phyloP scores from a whole-genome alignment of 768 basidiomycete genomes.

The Kwoniella dendrophila region DNA sequence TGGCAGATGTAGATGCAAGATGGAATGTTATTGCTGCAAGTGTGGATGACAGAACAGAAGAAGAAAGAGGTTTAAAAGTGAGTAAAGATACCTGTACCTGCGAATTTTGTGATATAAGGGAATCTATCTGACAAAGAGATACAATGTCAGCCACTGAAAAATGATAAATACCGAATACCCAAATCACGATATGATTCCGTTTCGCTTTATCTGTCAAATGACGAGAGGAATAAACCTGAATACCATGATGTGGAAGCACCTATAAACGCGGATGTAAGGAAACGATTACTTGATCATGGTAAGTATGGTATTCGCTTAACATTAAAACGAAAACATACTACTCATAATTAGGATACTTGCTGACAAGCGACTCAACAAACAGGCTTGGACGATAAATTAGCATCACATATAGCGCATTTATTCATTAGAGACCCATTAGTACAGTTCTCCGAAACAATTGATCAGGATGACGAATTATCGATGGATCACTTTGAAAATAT shows the following conservation, averaged over 20 bases:
- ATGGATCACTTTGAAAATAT: slow-evolving; percentile 99
- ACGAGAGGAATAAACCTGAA: slow-evolving; percentile 83
- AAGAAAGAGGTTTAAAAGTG: slow-evolving; percentile 88
- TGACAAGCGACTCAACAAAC: not conserved
- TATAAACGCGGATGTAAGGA: slow-evolving; percentile 72
- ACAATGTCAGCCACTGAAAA: slow-evolving; percentile 65
- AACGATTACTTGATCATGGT: slow-evolving; percentile 78
- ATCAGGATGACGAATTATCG: slow-evolving; percentile 83
- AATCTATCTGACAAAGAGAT: not conserved
- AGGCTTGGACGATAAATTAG: slow-evolving; percentile 84
- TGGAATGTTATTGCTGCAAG: slow-evolving; percentile 99
- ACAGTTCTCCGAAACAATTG: slow-evolving; percentile 87
- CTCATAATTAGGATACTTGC: no score
- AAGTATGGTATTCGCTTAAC: slow-evolving; percentile 44
- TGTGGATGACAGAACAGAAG: slow-evolving; percentile 93
- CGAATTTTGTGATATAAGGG: not conserved
- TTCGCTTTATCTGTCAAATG: slow-evolving; percentile 84
- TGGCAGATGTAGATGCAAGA: slow-evolving; percentile 95
- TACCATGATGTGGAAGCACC: slow-evolving; percentile 89
- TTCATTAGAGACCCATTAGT: slow-evolving; percentile 98
- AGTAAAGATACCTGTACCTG: not conserved
- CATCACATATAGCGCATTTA: slow-evolving; percentile 89
- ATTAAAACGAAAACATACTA: no score
- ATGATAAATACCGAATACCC: slow-evolving; percentile 76
- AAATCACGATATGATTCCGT: slow-evolving; percentile 98